phyloP scores from a whole-genome alignment of 1,284 basidiomycete species.

The Trichosporon sp. region DNA sequence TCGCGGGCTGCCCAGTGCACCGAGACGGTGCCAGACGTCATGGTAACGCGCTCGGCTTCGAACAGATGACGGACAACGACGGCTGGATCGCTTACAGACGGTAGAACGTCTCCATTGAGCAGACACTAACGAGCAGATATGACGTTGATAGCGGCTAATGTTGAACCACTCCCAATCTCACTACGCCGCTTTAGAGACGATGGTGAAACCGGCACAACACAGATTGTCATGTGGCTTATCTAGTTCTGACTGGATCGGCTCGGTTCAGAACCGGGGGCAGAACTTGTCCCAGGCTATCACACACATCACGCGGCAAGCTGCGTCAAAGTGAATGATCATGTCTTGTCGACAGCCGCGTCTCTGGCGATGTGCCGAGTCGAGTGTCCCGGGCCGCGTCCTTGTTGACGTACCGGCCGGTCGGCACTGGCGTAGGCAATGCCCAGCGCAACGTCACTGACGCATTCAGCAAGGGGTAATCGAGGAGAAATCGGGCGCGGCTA shows the following conservation, averaged over 20 bases:
- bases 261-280: not conserved
- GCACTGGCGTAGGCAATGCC: not conserved
- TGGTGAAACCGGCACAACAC: not conserved
- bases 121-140: not conserved
- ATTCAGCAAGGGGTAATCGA: not conserved
- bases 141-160: not conserved
- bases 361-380: not conserved
- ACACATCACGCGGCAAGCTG: not conserved
- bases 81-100: not conserved
- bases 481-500: not conserved
- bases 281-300: not conserved
- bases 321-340: not conserved
- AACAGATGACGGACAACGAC: not conserved
- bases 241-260: not conserved
- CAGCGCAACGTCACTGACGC: not conserved
- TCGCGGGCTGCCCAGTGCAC: not conserved
- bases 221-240: conserved; percentile 3
- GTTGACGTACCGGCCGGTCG: not conserved
- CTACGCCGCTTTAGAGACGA: not conserved
- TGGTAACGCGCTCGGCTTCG: not conserved
- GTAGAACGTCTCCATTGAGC: not conserved
- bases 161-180: not conserved
- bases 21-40: not conserved
- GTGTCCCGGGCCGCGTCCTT: not conserved
- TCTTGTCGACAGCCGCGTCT: not conserved